Conservation (phyloP, 257 asterid species). For the Solanum pimpinellifolium region DNA sequence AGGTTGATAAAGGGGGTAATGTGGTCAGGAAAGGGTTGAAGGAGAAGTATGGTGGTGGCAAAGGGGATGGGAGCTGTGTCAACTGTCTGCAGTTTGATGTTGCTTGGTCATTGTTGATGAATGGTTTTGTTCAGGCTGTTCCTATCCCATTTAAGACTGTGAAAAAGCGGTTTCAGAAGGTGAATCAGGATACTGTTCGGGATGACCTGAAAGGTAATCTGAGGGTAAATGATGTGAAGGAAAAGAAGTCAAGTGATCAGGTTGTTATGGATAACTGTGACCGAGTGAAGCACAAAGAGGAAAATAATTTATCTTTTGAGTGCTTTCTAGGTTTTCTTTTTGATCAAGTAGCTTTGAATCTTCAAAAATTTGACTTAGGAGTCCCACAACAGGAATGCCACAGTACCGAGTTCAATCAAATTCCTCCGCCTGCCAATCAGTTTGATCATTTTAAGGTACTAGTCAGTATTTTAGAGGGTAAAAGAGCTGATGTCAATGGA, state of each 20-base stretch:
- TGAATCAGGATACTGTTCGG: constrained; percentile 11
- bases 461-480: constrained; percentile 59
- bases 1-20: constrained; percentile 12
- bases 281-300: constrained; percentile 29
- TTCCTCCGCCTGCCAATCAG: constrained; percentile 17
- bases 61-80: constrained; percentile 29
- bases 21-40: constrained; percentile 40
- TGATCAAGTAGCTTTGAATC: constrained; percentile 54
- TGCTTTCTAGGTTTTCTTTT: constrained; percentile 52
- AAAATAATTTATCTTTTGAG: constrained; percentile 51
- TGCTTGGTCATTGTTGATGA: constrained; percentile 51
- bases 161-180: constrained; percentile 38
- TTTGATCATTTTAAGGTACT: constrained; percentile 54
- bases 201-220: constrained; percentile 13
- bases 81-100: constrained; percentile 59
- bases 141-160: constrained; percentile 53
- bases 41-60: constrained; percentile 39
- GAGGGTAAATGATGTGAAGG: constrained; percentile 15
- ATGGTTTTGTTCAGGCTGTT: constrained; percentile 65
- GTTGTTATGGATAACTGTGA: constrained; percentile 1
- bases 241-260: constrained; percentile 12
- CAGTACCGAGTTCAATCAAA: constrained; percentile 12
- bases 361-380: constrained; percentile 51
- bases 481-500: constrained; percentile 73
- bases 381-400: constrained; percentile 35